A percentile compares a stretch with the other conserved stretches of the same genome.
Conservation (phyloP, 2,329 filamentous ascomycete species). For the Claviceps arundinis region DNA sequence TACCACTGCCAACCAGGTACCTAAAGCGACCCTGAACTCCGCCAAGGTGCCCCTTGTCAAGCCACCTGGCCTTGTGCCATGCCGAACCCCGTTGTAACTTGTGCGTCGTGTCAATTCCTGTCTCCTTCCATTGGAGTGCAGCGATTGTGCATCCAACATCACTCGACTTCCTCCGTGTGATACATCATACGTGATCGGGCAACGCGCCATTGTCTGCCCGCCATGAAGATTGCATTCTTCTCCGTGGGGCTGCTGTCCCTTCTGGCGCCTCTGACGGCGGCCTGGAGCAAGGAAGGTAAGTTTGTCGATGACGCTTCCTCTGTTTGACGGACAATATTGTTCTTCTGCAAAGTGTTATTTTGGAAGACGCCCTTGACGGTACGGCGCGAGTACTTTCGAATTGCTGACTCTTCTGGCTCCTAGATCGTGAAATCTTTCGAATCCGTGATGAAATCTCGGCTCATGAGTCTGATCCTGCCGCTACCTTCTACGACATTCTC, state of each 20-base stretch:
- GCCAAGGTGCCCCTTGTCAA: constrained; percentile 1
- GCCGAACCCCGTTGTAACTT: not conserved
- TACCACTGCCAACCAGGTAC: no score
- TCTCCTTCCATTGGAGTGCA: not conserved
- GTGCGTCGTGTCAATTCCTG: not conserved
- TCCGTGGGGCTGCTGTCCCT: constrained; percentile 57
- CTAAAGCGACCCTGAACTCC: constrained; percentile 1
- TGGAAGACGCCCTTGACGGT: no score
- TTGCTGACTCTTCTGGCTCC: not conserved
- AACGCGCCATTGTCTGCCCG: constrained; percentile 2
- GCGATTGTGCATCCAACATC: constrained; percentile 3
- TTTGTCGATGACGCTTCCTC: constrained; percentile 20
- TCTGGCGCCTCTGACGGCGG: constrained; percentile 52
- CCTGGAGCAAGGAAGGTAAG: constrained; percentile 72
- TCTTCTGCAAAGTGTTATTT: no score
- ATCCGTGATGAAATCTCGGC: constrained; percentile 74
- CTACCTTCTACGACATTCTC: constrained; percentile 92
- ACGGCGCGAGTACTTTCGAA: not conserved
- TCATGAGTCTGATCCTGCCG: constrained; percentile 61
- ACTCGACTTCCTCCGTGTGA: not conserved
- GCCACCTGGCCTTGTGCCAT: constrained; percentile 7
- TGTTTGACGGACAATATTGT: not conserved
- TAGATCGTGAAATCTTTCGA: constrained; percentile 96
- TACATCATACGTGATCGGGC: not conserved
- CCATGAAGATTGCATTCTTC: constrained; percentile 58